phyloP scores from a whole-genome alignment of 2,329 filamentous ascomycete genomes.

The Penicillium sp. region DNA sequence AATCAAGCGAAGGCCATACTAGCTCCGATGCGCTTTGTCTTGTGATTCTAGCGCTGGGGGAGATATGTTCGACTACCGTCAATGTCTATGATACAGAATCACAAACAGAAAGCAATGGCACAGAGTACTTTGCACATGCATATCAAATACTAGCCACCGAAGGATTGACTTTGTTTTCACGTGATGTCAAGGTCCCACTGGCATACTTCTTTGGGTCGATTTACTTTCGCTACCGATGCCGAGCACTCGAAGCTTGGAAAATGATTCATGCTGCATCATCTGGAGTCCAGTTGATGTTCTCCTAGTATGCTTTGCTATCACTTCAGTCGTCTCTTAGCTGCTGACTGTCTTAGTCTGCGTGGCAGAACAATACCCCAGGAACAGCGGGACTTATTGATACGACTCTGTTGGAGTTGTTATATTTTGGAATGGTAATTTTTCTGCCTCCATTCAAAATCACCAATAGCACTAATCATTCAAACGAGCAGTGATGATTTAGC shows the following conservation, averaged over 20 bases:
- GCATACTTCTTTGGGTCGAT: slow-evolving; percentile 17
- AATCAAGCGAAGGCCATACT: slow-evolving; percentile 4
- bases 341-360: slow-evolving; percentile 8
- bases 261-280: slow-evolving; percentile 12
- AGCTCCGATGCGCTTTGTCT: slow-evolving; percentile 14
- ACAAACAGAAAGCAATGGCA: slow-evolving; percentile 2
- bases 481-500: slow-evolving; percentile 16
- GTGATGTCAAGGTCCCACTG: slow-evolving; percentile 9
- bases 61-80: slow-evolving; percentile 7
- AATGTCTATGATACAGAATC: slow-evolving; percentile 11
- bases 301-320: slow-evolving; percentile 6
- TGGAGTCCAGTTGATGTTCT: slow-evolving; percentile 12
- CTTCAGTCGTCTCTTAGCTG: not conserved
- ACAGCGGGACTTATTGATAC: slow-evolving; percentile 7
- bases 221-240: slow-evolving; percentile 16
- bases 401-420: slow-evolving; percentile 19
- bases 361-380: slow-evolving; percentile 2
- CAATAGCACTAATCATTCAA: not conserved
- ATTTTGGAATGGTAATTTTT: slow-evolving; percentile 15
- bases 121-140: slow-evolving; percentile 17
- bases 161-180: slow-evolving; percentile 4
- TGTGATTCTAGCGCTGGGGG: slow-evolving; percentile 12
- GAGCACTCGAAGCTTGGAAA: slow-evolving; percentile 16
- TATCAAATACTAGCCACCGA: slow-evolving; percentile 8
- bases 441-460: not conserved